Evolutionary conservation across 192 early-diverging fungal species (phyloP).

Genomic region (Coemansia sp.): DNA sequence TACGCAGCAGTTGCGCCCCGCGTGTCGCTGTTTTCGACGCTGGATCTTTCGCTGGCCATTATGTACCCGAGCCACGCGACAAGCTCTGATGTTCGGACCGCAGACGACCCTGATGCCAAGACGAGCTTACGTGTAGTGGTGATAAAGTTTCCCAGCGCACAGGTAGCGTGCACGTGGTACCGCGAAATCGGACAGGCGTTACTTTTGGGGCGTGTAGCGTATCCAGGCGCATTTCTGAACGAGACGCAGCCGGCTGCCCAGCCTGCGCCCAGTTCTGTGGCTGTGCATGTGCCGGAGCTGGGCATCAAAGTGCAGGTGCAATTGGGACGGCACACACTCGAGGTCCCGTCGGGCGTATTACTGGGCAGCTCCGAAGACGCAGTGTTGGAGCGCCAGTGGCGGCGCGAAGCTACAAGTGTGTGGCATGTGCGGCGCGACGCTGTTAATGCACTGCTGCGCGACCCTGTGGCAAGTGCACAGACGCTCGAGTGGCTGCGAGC

Average conservation of each 20-base stretch:
- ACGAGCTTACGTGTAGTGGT: slow-evolving; percentile 26
- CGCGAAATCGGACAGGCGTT: slow-evolving; percentile 44
- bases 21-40: slow-evolving; percentile 52
- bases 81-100: slow-evolving; percentile 9
- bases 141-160: slow-evolving; percentile 45
- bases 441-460: slow-evolving; percentile 26
- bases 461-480: slow-evolving; percentile 22
- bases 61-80: slow-evolving; percentile 28
- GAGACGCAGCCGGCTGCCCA: slow-evolving; percentile 25
- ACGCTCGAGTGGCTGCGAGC: slow-evolving; percentile 39
- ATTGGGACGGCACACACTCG: slow-evolving; percentile 20
- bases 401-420: slow-evolving; percentile 39
- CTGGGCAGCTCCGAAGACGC: slow-evolving; percentile 23
- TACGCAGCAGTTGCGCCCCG: slow-evolving; percentile 33
- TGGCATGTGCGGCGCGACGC: slow-evolving; percentile 46
- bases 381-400: slow-evolving; percentile 33
- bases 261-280: slow-evolving; percentile 22
- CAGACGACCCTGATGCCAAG: slow-evolving; percentile 14
- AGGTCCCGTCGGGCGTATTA: slow-evolving; percentile 21
- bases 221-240: slow-evolving; percentile 23
- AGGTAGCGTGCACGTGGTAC: slow-evolving; percentile 44
- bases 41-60: slow-evolving; percentile 52
- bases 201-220: slow-evolving; percentile 26
- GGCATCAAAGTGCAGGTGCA: slow-evolving; percentile 52
- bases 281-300: slow-evolving; percentile 48